Conservation (phyloP, 2,329 filamentous ascomycete species). For the Nannizziopsis barbatae region DNA sequence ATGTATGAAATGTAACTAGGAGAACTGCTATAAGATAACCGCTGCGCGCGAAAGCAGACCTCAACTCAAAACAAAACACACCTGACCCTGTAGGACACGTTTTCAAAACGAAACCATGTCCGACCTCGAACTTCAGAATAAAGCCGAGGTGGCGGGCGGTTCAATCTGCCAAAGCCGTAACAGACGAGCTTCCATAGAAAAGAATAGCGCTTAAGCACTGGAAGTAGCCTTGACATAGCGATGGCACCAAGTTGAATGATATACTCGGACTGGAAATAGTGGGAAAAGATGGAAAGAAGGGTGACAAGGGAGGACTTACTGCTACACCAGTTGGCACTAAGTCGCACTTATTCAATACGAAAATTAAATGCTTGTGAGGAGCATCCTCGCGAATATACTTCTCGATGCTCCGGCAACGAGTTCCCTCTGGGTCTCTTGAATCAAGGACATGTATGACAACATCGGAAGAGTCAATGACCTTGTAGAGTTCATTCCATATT, state of each 20-base stretch:
- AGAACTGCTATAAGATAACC: slow-evolving; percentile 62
- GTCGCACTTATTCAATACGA: slow-evolving; percentile 84
- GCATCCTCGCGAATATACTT: slow-evolving; percentile 91
- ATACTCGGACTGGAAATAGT: slow-evolving; percentile 19
- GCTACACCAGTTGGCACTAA: slow-evolving; percentile 84
- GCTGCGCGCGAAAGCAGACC: slow-evolving; percentile 54
- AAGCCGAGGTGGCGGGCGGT: slow-evolving; percentile 55
- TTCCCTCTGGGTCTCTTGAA: slow-evolving; percentile 79
- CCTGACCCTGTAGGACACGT: slow-evolving; percentile 60
- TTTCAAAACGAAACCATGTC: slow-evolving; percentile 81
- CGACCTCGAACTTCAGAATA: slow-evolving; percentile 52
- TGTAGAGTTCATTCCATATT: slow-evolving; percentile 94
- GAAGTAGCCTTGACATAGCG: slow-evolving; percentile 81
- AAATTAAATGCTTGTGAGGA: slow-evolving; percentile 89
- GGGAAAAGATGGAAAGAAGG: slow-evolving; percentile 11
- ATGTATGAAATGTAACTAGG: slow-evolving; percentile 99
- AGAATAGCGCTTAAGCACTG: slow-evolving; percentile 22
- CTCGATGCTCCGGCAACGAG: slow-evolving; percentile 77
- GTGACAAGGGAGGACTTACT: slow-evolving; percentile 55
- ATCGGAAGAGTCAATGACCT: slow-evolving; percentile 90
- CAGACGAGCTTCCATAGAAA: slow-evolving; percentile 69
- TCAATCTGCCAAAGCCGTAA: slow-evolving; percentile 99
- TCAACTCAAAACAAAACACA: slow-evolving; percentile 98
- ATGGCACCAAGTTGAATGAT: slow-evolving; percentile 26
- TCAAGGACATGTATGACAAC: slow-evolving; percentile 93